These are phyloP conservation scores for Verticillium klebahnii DNA, from an alignment of 2,329 filamentous ascomycete genomes.

Conservation along the genomic window DNA sequence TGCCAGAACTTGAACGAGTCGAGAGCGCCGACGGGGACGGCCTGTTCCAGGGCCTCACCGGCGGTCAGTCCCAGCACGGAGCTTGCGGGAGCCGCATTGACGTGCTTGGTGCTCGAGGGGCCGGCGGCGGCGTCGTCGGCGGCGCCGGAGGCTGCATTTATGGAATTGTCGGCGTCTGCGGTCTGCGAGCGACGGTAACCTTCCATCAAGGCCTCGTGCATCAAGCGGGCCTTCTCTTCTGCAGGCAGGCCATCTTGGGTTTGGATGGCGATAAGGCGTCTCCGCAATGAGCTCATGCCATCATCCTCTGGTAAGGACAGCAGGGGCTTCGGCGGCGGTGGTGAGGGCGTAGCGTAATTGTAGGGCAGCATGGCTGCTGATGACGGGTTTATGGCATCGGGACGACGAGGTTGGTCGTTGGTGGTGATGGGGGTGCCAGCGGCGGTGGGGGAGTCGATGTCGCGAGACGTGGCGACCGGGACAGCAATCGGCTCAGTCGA, in stretches of 20 bases:
- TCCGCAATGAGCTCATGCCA: constrained; percentile 66
- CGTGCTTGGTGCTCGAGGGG: not conserved
- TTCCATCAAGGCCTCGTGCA: constrained; percentile 68
- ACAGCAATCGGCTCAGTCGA: not conserved
- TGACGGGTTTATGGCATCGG: not conserved
- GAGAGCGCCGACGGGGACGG: constrained; percentile 38
- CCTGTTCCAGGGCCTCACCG: constrained; percentile 29
- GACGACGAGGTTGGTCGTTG: not conserved
- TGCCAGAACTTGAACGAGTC: constrained; percentile 59
- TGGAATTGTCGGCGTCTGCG: constrained; percentile 2
- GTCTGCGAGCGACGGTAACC: constrained; percentile 47
- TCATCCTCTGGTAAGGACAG: constrained; percentile 66
- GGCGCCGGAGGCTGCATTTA: not conserved
- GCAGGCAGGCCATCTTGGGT: constrained; percentile 47
- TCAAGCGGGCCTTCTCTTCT: constrained; percentile 64
- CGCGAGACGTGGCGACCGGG: not conserved
- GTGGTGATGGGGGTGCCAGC: not conserved
- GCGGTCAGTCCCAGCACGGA: constrained; percentile 14
- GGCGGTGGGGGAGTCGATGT: not conserved
- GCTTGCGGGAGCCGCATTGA: constrained; percentile 15
- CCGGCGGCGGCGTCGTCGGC: not conserved
- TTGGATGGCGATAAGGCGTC: constrained; percentile 66
- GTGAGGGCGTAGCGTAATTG: not conserved
- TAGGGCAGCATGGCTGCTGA: not conserved
- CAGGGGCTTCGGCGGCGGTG: not conserved